Base-by-base conservation (phyloP, 306 rosid genomes). In the Castanospermum australe region DNA sequence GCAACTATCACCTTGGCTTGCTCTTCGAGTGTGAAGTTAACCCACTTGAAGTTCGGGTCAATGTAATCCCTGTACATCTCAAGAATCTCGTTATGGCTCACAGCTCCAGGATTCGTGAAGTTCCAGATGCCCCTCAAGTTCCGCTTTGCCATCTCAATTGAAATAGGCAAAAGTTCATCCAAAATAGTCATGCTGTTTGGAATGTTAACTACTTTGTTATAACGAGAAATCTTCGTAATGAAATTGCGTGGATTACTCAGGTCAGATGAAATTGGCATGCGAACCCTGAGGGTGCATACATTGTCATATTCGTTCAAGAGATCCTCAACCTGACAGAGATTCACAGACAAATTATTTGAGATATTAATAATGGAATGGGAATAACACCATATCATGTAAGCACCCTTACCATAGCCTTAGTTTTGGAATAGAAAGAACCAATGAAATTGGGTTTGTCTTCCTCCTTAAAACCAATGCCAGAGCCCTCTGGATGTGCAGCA, bases 201-300 rank as follows among this genome's bases (percentile, higher is more conserved):
- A 73, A 93, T 93, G 82, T 93, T 88, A 1, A 93, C 97, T 50
- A 93, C 98, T 38, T 93, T 93, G 85, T 79, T 91, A 48, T 93
- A 93, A 30, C 98, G 98, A 17, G 94, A 79, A 45, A 93, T 93
- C 90, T 93, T 93, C 9, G 98, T 91, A 9, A 93, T 93, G 92
- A 93, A 93, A 65, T 93, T 93, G 75, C 98, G 93, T 0, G 97
- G 97, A 71, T 93, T 93, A 71, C 82, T 93, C 73, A 93, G 84
- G 85, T 93, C 98, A 5, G 97, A 93, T 54, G 98, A 89, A 69
- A 91, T 93, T 7, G 98, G 97, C 98, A 93, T 93, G 77, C 97
- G 88, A 45, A 93, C 98, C 79, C 98, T 76, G 14, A 93, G 94
- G 35, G 94, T 93, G 94, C 98, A 93, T 59, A 93, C 98, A 66